phyloP scores from a whole-genome alignment of 768 basidiomycete genomes.

The Galerina marginata region DNA sequence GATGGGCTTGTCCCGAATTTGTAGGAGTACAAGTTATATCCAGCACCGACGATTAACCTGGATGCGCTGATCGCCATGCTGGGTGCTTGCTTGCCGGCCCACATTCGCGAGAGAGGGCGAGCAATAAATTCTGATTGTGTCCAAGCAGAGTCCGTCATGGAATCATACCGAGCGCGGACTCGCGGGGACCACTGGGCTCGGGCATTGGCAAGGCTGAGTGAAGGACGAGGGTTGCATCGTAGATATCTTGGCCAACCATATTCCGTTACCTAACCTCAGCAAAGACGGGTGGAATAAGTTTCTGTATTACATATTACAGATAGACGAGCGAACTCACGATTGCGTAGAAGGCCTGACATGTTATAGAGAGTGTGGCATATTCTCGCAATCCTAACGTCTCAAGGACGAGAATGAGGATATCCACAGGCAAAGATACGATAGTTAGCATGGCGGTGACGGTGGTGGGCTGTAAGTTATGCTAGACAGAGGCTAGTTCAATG shows the following conservation, averaged over 20 bases:
- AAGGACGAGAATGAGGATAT: conserved; percentile 61
- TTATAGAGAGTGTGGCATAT: conserved; percentile 44
- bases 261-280: conserved; percentile 53
- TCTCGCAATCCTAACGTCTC: conserved; percentile 49
- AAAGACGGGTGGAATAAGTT: not conserved
- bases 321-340: conserved; percentile 46
- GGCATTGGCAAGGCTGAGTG: conserved; percentile 53
- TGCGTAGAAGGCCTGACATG: conserved; percentile 42
- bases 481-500: not conserved
- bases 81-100: conserved; percentile 62
- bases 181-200: conserved; percentile 50
- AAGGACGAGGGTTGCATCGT: conserved; percentile 55
- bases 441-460: conserved; percentile 24
- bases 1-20: conserved; percentile 41
- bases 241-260: conserved; percentile 66
- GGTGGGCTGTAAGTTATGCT: not conserved
- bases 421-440: conserved; percentile 50
- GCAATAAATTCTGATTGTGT: conserved; percentile 55
- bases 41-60: conserved; percentile 66
- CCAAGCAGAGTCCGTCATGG: conserved; percentile 62
- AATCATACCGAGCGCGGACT: conserved; percentile 53
- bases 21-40: conserved; percentile 62
- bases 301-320: not conserved
- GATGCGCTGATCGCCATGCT: conserved; percentile 58
- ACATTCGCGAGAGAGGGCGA: conserved; percentile 65